Percentiles rank a stretch among this genome's conserved stretches.
phyloP scores from a whole-genome alignment of 192 early-diverging fungal genomes.

The Nowakowskiella sp. region DNA sequence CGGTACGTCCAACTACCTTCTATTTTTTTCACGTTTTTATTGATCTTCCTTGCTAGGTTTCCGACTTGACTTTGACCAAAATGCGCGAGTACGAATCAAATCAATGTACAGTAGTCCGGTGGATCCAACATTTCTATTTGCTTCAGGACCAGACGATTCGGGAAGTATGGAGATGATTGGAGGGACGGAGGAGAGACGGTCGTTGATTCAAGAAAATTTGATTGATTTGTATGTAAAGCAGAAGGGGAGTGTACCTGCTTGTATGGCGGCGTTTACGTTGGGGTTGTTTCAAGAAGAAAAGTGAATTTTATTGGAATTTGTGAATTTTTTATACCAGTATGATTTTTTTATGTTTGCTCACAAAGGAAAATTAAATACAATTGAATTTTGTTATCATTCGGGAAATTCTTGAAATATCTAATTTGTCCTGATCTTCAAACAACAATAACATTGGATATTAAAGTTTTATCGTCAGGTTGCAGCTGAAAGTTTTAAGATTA shows the following conservation, averaged over 20 bases:
- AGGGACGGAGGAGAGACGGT: slow-evolving; percentile 52
- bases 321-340: no score
- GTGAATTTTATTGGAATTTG: no score
- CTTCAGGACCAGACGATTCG: slow-evolving; percentile 53
- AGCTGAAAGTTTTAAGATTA: no score
- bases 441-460: no score
- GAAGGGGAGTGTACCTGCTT: slow-evolving; percentile 68
- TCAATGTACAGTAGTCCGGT: slow-evolving; percentile 56
- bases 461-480: no score
- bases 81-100: slow-evolving; percentile 65
- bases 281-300: no score
- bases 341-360: no score
- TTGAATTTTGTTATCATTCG: no score
- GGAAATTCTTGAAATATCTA: no score
- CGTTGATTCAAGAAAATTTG: slow-evolving; percentile 46
- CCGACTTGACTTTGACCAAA: slow-evolving; percentile 55
- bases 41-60: slow-evolving; percentile 31
- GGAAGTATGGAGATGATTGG: slow-evolving; percentile 63
- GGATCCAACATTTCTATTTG: slow-evolving; percentile 67
- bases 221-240: slow-evolving; percentile 62
- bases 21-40: slow-evolving; percentile 7
- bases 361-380: no score
- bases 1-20: slow-evolving; percentile 31
- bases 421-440: no score
- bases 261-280: slow-evolving; percentile 68